Evolutionary conservation across 2,329 filamentous ascomycete genomes (phyloP), one percentile per base, ranked within the genome.

Genomic region (Dryadomyces quercivorus): DNA sequence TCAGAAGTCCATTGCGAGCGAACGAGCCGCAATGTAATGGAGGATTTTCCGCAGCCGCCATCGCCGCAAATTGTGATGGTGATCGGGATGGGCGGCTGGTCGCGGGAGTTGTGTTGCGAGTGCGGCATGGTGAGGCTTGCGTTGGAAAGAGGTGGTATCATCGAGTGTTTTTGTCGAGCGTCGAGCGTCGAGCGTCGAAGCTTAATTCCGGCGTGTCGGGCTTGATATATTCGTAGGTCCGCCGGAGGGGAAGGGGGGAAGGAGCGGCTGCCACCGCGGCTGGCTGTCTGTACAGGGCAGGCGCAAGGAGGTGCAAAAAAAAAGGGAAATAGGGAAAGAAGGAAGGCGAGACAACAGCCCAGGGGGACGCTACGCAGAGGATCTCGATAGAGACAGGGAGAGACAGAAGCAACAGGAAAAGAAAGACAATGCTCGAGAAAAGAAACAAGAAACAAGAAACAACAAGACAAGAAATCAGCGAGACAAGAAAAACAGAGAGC

Each of bases 61-160:
- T 92, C 88, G 65, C 88, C 88, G 71, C 87, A 92, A 68, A 93
- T 88, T 55, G 88, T 92, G 65, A 92, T 89, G 59, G 82, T 77
- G 64, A 85, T 82, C 58, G 79, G 79, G 18, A 80, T 70, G 0
- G 77, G 74, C 10, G 68, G 66, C 54, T 70, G 68, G 54, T 65
- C 63, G 53, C 53, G 53, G 38, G 59, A 54, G 31, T 58, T 56
- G 44, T 47, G 52, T 26, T 56, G 54, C 21, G 59, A 46, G 56
- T 58, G 52, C 31, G 50, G 54, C 55, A 55, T 58, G 40, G 36
- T 57, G 50, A 46, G 20, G n/a, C 4, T 5, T 43, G n/a, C 16
- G 15, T 22, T 43, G 22, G 15, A 9, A 38, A 22, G 36, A 42
- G 7, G 34, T n/a, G 26, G 42, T 7, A 34, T 8, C 5, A 21